These are phyloP conservation scores for Yamadazyma mexicana DNA, from an alignment of 1,139 yeast genomes.

Conservation along the genomic window DNA sequence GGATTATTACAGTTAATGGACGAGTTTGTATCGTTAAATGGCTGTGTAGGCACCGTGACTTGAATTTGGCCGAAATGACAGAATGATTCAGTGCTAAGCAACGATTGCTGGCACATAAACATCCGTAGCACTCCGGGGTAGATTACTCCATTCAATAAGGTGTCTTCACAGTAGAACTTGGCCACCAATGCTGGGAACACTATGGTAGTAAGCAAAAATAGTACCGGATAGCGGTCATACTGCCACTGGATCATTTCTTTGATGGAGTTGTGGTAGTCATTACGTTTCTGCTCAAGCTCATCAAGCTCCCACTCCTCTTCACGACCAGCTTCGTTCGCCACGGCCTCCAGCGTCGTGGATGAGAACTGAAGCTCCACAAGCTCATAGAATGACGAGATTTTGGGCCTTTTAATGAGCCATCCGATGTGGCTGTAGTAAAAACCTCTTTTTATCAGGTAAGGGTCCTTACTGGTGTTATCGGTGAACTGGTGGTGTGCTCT, in stretches of 20 bases:
- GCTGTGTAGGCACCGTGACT: slow-evolving; percentile 48
- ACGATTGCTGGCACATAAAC: slow-evolving; percentile 57
- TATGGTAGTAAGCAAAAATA: slow-evolving; percentile 48
- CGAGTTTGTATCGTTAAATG: slow-evolving; percentile 64
- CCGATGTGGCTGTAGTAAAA: slow-evolving; percentile 63
- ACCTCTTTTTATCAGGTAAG: slow-evolving; percentile 63
- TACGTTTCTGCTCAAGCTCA: slow-evolving; percentile 20
- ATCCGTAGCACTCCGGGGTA: slow-evolving; percentile 64
- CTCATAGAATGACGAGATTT: slow-evolving; percentile 34
- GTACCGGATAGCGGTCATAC: slow-evolving; percentile 42
- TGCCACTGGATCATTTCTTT: slow-evolving; percentile 57
- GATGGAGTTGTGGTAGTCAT: slow-evolving; percentile 19
- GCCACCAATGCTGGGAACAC: slow-evolving; percentile 50
- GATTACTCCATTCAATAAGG: slow-evolving; percentile 54
- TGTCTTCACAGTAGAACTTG: slow-evolving; percentile 38
- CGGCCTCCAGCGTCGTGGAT: slow-evolving; percentile 25
- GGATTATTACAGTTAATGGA: slow-evolving; percentile 50
- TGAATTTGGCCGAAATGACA: slow-evolving; percentile 54
- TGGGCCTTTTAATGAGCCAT: slow-evolving; percentile 59
- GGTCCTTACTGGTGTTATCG: slow-evolving; percentile 68
- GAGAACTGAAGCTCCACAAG: slow-evolving; percentile 40
- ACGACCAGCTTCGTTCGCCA: slow-evolving; percentile 12
- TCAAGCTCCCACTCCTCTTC: background rate
- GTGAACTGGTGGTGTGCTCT: slow-evolving; percentile 67
- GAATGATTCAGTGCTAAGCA: slow-evolving; percentile 56